phyloP scores from a whole-genome alignment of 768 basidiomycete species.

The Macrolepiota dolichaula region DNA sequence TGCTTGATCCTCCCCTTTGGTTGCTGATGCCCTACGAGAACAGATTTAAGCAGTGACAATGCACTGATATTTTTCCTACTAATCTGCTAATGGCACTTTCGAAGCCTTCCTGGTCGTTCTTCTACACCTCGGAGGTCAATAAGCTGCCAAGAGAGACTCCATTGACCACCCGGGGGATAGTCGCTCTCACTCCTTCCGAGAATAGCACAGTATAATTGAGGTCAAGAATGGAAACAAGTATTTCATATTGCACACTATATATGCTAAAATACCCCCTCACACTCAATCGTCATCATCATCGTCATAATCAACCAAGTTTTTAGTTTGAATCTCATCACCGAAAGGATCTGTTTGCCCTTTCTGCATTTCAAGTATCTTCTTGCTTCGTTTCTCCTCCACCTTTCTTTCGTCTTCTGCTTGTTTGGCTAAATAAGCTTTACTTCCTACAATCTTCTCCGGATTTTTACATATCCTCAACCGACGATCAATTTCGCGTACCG shows the following conservation, averaged over 20 bases:
- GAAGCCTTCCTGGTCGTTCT: constrained; percentile 36
- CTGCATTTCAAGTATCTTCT: constrained; percentile 51
- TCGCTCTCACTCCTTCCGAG: constrained; percentile 16
- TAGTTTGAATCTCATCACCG: constrained; percentile 47
- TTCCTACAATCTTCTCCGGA: constrained; percentile 94
- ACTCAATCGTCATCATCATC: constrained; percentile 41
- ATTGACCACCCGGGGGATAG: constrained; percentile 15
- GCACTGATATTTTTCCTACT: background rate
- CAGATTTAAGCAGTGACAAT: background rate
- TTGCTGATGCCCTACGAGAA: background rate
- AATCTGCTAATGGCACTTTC: constrained; percentile 31
- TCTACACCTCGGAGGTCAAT: constrained; percentile 32
- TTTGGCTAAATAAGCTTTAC: constrained; percentile 70
- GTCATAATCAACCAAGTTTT: constrained; percentile 50
- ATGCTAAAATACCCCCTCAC: background rate
- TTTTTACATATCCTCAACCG: constrained; percentile 88
- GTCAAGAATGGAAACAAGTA: constrained; percentile 21
- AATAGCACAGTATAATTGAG: constrained; percentile 10
- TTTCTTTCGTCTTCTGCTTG: constrained; percentile 69
- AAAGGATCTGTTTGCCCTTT: constrained; percentile 66
- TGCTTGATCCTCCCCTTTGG: background rate
- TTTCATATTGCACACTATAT: background rate
- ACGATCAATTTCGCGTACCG: constrained; percentile 86
- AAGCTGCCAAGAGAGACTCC: constrained; percentile 29
- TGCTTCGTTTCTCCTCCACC: constrained; percentile 65